Evolutionary conservation across 2,329 filamentous ascomycete genomes (phyloP).

Genomic region (Fusarium lateritium): DNA sequence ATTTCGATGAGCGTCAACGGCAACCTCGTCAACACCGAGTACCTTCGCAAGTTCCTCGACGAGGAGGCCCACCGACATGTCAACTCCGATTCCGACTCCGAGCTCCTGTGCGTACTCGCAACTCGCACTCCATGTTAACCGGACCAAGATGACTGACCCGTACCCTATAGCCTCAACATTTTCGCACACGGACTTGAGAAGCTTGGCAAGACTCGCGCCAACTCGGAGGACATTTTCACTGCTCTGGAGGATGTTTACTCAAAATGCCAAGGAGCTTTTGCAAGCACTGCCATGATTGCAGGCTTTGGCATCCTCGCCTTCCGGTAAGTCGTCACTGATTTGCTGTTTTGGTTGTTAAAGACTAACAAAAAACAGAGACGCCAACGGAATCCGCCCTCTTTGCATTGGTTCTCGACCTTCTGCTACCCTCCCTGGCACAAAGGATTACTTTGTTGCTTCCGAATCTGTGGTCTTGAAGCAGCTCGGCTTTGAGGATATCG

Average conservation of each 20-base stretch:
- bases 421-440: slow-evolving; percentile 71
- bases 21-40: slow-evolving; percentile 84
- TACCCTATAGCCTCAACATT: slow-evolving; percentile 85
- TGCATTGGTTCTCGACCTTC: slow-evolving; percentile 82
- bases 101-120: slow-evolving; percentile 56
- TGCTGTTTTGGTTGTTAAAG: slow-evolving; percentile 72
- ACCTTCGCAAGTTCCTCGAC: slow-evolving; percentile 80
- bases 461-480: slow-evolving; percentile 88
- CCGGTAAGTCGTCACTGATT: slow-evolving; percentile 66
- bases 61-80: slow-evolving; percentile 86
- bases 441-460: slow-evolving; percentile 92
- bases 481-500: slow-evolving; percentile 82
- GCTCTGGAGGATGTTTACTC: slow-evolving; percentile 80
- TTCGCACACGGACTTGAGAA: slow-evolving; percentile 87
- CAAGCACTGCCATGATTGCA: slow-evolving; percentile 86
- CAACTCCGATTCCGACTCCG: slow-evolving; percentile 88
- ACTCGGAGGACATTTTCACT: slow-evolving; percentile 82
- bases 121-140: not conserved
- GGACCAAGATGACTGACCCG: slow-evolving; percentile 26
- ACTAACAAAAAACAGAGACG: slow-evolving; percentile 54
- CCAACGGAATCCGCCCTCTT: slow-evolving; percentile 84
- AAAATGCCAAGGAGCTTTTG: slow-evolving; percentile 81
- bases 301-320: slow-evolving; percentile 86
- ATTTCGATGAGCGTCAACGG: slow-evolving; percentile 75
- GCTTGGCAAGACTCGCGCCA: slow-evolving; percentile 85